These are phyloP conservation scores for Exophiala sp. DNA, from an alignment of 2,329 filamentous ascomycete genomes.

Conservation along the genomic window DNA sequence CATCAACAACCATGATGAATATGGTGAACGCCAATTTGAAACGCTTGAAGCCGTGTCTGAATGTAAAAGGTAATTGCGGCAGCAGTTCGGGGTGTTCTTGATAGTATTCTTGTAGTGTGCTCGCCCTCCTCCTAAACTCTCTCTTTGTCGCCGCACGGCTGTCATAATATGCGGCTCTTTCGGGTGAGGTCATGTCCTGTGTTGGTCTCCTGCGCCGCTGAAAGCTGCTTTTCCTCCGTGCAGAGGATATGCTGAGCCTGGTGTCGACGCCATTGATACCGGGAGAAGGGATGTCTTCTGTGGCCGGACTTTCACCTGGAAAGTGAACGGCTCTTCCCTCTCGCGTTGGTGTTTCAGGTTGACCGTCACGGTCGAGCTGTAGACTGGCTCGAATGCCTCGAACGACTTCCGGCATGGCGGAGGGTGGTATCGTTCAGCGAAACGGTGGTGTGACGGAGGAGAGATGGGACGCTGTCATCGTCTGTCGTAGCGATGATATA, in stretches of 20 bases:
- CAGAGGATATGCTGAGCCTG: conserved; percentile 16
- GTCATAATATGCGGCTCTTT: conserved; percentile 28
- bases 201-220: conserved; percentile 16
- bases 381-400: conserved; percentile 25
- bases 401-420: conserved; percentile 27
- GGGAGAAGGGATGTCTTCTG: conserved; percentile 10
- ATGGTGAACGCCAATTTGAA: conserved; percentile 27
- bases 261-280: conserved; percentile 12
- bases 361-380: conserved; percentile 13
- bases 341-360: conserved; percentile 9
- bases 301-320: conserved; percentile 9
- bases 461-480: background rate
- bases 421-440: background rate
- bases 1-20: conserved; percentile 27
- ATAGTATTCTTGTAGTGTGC: conserved; percentile 29
- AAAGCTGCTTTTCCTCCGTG: conserved; percentile 19
- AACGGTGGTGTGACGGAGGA: background rate
- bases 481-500: background rate
- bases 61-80: conserved; percentile 30
- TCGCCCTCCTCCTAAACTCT: conserved; percentile 28
- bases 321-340: conserved; percentile 22
- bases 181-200: conserved; percentile 15
- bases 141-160: conserved; percentile 30
- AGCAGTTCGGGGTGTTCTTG: conserved; percentile 24
- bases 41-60: conserved; percentile 25